A percentile compares a stretch with the other conserved stretches of the same genome.
Conservation (phyloP, 345 rosid species). For the Xanthoceras sorbifolium region DNA sequence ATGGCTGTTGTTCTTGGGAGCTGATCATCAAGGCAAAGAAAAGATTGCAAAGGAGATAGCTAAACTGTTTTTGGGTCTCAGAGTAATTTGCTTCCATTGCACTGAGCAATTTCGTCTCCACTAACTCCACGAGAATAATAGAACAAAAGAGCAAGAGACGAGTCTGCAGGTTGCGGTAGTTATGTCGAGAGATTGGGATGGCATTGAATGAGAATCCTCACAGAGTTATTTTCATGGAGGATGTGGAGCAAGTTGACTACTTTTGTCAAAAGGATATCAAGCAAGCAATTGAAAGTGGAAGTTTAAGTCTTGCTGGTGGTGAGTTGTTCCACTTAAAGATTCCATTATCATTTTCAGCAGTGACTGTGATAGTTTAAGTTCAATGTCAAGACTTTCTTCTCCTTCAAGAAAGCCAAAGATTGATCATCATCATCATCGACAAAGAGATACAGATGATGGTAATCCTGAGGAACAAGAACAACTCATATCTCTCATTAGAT, state of each 20-base stretch:
- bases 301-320: conserved; percentile 37
- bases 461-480: conserved; percentile 22
- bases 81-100: conserved; percentile 41
- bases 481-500: conserved; percentile 38
- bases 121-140: conserved; percentile 30
- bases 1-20: conserved; percentile 58
- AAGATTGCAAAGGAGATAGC: conserved; percentile 65
- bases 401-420: conserved; percentile 28
- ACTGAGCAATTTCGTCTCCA: conserved; percentile 35
- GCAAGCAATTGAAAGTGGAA: conserved; percentile 48
- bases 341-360: conserved; percentile 66
- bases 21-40: conserved; percentile 45
- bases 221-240: conserved; percentile 65
- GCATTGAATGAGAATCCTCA: conserved; percentile 75
- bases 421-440: conserved; percentile 15
- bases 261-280: conserved; percentile 38
- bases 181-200: conserved; percentile 46
- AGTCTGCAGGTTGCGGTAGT: conserved; percentile 22
- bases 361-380: conserved; percentile 35
- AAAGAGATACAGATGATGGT: too few species aligned
- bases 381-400: conserved; percentile 36
- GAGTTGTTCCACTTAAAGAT: conserved; percentile 57
- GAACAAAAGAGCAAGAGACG: conserved; percentile 52
- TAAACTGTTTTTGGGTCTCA: conserved; percentile 60
- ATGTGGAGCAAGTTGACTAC: conserved; percentile 40